Conservation (phyloP, 129 eudicot genomes). For the Deinandra increscens region DNA sequence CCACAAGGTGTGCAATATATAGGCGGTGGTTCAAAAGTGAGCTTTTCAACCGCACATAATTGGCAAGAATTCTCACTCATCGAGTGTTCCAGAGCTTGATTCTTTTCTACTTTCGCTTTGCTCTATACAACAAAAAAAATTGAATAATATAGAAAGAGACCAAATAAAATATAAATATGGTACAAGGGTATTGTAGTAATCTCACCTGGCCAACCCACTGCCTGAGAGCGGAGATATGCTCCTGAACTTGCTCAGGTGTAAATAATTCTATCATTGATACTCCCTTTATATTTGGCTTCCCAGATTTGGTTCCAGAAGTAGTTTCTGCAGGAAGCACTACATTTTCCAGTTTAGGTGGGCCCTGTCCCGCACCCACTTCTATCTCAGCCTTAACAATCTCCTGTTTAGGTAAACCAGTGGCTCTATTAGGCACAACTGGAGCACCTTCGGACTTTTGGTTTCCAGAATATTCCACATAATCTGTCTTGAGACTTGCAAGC, state of each 20-base stretch:
- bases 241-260: conserved; percentile 89
- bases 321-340: conserved; percentile 45
- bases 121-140: conserved; percentile 52
- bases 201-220: conserved; percentile 99
- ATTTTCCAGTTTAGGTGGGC: conserved; percentile 42
- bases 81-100: conserved; percentile 86
- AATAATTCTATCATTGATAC: conserved; percentile 89
- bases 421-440: conserved; percentile 30
- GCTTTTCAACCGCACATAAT: conserved; percentile 91
- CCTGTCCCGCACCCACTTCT: conserved; percentile 36
- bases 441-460: conserved; percentile 36
- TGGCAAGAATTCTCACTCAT: conserved; percentile 98
- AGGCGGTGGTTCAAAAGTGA: conserved; percentile 94
- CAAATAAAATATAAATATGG: not conserved
- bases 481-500: conserved; percentile 44
- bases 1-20: conserved; percentile 90
- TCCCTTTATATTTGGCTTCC: conserved; percentile 84
- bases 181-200: not conserved
- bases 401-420: conserved; percentile 36
- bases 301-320: conserved; percentile 61
- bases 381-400: conserved; percentile 56
- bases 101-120: conserved; percentile 91
- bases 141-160: conserved; percentile 3
- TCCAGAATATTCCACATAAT: conserved; percentile 33
- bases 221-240: conserved; percentile 87